Percentiles rank a stretch among this genome's conserved stretches.
Evolutionary conservation across 768 basidiomycete genomes (phyloP).

Genomic region (Lactarius quietus): DNA sequence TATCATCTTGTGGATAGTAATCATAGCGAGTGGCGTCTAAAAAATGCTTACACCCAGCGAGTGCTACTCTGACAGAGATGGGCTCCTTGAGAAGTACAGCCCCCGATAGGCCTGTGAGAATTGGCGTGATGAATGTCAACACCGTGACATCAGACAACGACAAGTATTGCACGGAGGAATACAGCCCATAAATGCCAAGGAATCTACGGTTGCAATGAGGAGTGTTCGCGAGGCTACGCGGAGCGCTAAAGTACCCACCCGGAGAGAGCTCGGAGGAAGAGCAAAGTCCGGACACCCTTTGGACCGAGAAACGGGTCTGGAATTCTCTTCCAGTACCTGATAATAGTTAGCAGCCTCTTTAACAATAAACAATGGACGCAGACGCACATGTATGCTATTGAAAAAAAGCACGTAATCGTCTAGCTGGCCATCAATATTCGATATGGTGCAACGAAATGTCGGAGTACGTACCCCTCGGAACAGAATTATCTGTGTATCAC

Average conservation of each 20-base stretch:
- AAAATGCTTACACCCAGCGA: conserved; percentile 47
- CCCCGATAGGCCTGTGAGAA: conserved; percentile 59
- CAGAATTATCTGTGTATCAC: conserved; percentile 43
- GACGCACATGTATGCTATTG: conserved; percentile 46
- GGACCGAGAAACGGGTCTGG: conserved; percentile 67
- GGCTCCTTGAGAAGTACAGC: conserved; percentile 58
- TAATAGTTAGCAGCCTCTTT: background rate
- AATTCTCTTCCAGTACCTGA: conserved; percentile 40
- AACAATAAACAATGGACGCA: conserved; percentile 24
- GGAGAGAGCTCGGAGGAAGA: conserved; percentile 55
- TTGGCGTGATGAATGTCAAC: conserved; percentile 70
- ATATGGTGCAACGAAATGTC: background rate
- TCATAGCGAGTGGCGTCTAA: background rate
- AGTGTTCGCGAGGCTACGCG: background rate
- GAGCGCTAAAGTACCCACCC: conserved; percentile 42
- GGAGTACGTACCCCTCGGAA: conserved; percentile 51
- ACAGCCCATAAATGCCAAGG: conserved; percentile 63
- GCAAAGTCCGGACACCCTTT: conserved; percentile 56
- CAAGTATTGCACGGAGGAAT: conserved; percentile 69
- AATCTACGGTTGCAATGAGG: conserved; percentile 45
- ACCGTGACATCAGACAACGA: conserved; percentile 77
- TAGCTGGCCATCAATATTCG: background rate
- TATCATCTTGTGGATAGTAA: conserved; percentile 24
- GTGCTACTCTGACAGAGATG: conserved; percentile 50
- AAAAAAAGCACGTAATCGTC: conserved; percentile 51